A percentile compares a stretch with the other conserved stretches of the same genome.
Conservation (phyloP, 2,329 filamentous ascomycete genomes). For the Fusarium oxysporum region DNA sequence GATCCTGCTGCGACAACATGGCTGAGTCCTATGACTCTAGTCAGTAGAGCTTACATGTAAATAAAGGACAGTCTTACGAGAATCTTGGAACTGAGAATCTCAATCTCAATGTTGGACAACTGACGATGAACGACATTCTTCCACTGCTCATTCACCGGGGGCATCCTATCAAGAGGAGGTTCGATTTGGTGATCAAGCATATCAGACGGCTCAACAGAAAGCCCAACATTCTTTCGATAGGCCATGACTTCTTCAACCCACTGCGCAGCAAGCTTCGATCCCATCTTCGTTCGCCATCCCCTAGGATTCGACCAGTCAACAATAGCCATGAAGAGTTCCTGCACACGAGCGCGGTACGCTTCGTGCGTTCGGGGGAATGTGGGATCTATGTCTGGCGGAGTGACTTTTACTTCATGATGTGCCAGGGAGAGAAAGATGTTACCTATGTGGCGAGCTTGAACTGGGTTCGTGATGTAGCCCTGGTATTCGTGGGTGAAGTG, state of each 20-base stretch:
- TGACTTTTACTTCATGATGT: not conserved
- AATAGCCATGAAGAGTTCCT: slow-evolving; percentile 36
- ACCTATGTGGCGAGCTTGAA: not conserved
- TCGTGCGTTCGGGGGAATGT: slow-evolving; percentile 16
- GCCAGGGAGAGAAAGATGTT: slow-evolving; percentile 12
- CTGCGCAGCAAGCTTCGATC: not conserved
- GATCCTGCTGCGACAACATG: slow-evolving; percentile 31
- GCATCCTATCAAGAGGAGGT: slow-evolving; percentile 30
- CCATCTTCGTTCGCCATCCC: slow-evolving; percentile 41
- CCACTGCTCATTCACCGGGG: slow-evolving; percentile 28
- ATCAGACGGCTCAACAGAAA: slow-evolving; percentile 4
- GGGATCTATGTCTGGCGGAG: not conserved
- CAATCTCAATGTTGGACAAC: slow-evolving; percentile 39
- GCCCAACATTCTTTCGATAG: not conserved
- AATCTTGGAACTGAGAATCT: slow-evolving; percentile 36
- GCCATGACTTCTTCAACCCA: slow-evolving; percentile 17
- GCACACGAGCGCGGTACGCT: slow-evolving; percentile 9
- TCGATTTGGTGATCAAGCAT: slow-evolving; percentile 24
- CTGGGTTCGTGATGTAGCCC: slow-evolving; percentile 5
- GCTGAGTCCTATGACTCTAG: slow-evolving; percentile 14
- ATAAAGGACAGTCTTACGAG: slow-evolving; percentile 8
- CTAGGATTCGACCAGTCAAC: slow-evolving; percentile 30
- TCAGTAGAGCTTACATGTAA: not conserved
- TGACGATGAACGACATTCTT: slow-evolving; percentile 34
- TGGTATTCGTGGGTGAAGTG: slow-evolving; percentile 17